Conservation (phyloP, 441 rosid genomes). For the Brassica hybrid region DNA sequence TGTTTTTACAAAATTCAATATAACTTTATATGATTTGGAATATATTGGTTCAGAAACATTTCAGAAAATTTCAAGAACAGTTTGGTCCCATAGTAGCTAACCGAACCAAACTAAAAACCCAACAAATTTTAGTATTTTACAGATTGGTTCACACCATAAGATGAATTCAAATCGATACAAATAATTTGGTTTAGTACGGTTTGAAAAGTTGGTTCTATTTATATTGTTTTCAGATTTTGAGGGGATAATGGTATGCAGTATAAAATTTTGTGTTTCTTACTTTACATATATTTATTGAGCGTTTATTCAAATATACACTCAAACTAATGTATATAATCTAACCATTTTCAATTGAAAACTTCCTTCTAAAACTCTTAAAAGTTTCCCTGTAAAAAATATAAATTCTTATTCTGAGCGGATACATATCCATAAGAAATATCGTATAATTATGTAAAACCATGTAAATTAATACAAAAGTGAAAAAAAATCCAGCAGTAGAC, state of each 20-base stretch:
- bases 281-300: background rate
- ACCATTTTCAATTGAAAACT: background rate
- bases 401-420: constrained; percentile 12
- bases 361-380: background rate
- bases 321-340: background rate
- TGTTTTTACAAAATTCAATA: background rate
- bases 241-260: too few species aligned
- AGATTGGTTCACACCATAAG: background rate
- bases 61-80: background rate
- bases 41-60: background rate
- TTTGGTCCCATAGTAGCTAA: background rate
- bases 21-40: background rate
- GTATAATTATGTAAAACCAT: background rate
- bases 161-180: background rate
- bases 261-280: too few species aligned
- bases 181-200: background rate
- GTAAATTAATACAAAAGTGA: constrained; percentile 18
- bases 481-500: constrained; percentile 31
- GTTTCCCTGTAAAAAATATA: background rate
- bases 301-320: background rate
- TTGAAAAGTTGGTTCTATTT: background rate
- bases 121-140: too few species aligned
- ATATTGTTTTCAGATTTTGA: background rate
- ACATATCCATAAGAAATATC: constrained; percentile 37
- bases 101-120: background rate